Percentiles rank a stretch among this genome's conserved stretches.
These are phyloP conservation scores for Lipomyces mesembrius DNA, from an alignment of 805 yeast species.

Conservation along the genomic window DNA sequence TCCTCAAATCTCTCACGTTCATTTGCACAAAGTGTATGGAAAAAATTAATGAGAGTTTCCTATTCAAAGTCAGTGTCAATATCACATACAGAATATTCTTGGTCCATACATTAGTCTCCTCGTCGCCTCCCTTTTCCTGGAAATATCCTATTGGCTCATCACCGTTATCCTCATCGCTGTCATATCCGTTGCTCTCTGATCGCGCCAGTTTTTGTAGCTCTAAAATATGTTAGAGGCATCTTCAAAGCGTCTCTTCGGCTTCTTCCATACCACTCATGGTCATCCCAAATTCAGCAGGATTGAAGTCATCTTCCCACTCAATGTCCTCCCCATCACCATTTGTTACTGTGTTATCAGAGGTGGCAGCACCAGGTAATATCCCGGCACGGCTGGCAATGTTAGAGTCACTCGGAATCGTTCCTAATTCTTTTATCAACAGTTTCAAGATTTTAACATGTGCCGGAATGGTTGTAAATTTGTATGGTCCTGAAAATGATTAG, in stretches of 20 bases:
- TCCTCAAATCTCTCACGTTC: slow-evolving; percentile 19
- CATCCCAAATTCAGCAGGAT: slow-evolving; percentile 41
- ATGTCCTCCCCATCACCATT: slow-evolving; percentile 47
- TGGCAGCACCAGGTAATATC: slow-evolving; percentile 36
- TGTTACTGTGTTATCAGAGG: slow-evolving; percentile 20
- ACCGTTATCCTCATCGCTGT: slow-evolving; percentile 75
- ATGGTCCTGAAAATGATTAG: slow-evolving; percentile 50
- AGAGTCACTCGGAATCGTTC: slow-evolving; percentile 62
- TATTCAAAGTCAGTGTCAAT: background rate
- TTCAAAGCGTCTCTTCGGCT: slow-evolving; percentile 10
- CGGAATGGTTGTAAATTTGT: slow-evolving; percentile 64
- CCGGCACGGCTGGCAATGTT: slow-evolving; percentile 46
- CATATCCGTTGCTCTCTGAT: slow-evolving; percentile 46
- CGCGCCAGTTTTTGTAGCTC: slow-evolving; percentile 30
- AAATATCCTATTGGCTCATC: slow-evolving; percentile 28
- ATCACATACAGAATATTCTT: background rate
- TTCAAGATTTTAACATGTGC: slow-evolving; percentile 75
- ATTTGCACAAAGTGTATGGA: slow-evolving; percentile 10
- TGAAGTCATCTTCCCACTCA: slow-evolving; percentile 48
- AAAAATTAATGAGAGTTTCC: slow-evolving; percentile 16
- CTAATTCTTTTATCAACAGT: slow-evolving; percentile 69
- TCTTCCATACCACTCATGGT: slow-evolving; percentile 25
- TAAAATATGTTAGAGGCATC: slow-evolving; percentile 14
- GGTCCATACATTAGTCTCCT: slow-evolving; percentile 23
- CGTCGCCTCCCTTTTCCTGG: slow-evolving; percentile 28